Base-by-base conservation (phyloP, 192 early-diverging fungal species). In the Gamsiella multidivaricata region DNA sequence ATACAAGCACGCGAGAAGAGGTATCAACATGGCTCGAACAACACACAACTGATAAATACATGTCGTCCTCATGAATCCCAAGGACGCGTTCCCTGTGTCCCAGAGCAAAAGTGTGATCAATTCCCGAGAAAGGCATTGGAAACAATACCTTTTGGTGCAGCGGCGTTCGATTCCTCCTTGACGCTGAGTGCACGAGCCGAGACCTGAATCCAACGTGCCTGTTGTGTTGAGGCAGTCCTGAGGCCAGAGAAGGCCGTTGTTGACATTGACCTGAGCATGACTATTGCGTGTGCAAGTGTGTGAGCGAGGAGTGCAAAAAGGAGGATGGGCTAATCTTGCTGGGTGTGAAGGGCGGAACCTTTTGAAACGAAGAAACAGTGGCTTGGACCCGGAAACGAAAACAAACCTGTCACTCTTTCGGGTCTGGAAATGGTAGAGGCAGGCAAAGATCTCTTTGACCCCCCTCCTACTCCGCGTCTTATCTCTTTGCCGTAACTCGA, bases 121-220 rank as follows among this genome's bases (percentile, higher is more conserved):
- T 29, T 33, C 4, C 54, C 29, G 54, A 7, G 20, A 33, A 20
- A 55, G 10, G 33, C 12, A 12, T 26, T 55, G 1, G 43, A 20
- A 25, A 39, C 34, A 6, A n/a, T 76, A 76, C 72, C 72, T 65
- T 76, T 76, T 33, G 72, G 53, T 39, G 70, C 46, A 37, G 60
- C 69, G 47, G 34, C 28, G 28, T 51, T 26, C 15, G 74, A 54
- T 3, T 61, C 59, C 20, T 69, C 65, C 61, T 69, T 68, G 51
- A 59, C 60, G 29, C 64, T 78, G 37, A 73, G 15, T 23, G 58
- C 33, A 33, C 79, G 69, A 26, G 62, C 64, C n/a, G 70, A 80
- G 49, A 80, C 70, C 26, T 66, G 70, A 64, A 80, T 80, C 62
- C 47, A 69, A 23, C 74, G 74, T 8, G 49, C 26, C 33, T 78